Base-by-base conservation (phyloP, 2,329 filamentous ascomycete genomes). In the Westerdykella sp. region DNA sequence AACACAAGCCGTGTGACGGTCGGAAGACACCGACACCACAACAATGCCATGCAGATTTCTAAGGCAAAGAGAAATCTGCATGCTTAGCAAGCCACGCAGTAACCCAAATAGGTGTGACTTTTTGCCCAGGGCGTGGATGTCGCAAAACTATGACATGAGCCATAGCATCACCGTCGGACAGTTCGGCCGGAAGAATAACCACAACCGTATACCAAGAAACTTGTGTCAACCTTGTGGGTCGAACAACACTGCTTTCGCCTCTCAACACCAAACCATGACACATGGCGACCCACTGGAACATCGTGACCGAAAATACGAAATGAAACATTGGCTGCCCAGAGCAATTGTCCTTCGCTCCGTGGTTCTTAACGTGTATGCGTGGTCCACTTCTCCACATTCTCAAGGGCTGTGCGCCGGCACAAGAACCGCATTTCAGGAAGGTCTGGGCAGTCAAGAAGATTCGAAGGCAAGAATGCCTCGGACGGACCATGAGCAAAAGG, bases 221-320 rank as follows among this genome's bases (percentile, higher is more conserved):
- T 60, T 59, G 56, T 54, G 51, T 59, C 43, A 60, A 32, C 30
- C 51, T 55, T 59, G 57, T 62, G 59, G 59, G 56, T 48, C 57
- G 35, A 15, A 30, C 21, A 25, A 46, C 43, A 49, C 53, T 38
- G 49, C 49, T 42, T 47, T 49, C 45, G 45, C 53, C 46, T 55
- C 46, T 43, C 44, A 47, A 37, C 42, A 44, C 42, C 46, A 44
- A 49, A 48, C 57, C 54, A 59, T 62, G 58, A 59, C 49, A 53
- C 53, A 60, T 50, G 37, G 39, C 45, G 54, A 53, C 55, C 57
- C 59, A 62, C 57, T 42, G 34, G 28, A 37, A 43, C 53, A 49
- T 52, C 50, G 37, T 49, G 52, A 54, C 42, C 42, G 37, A 45
- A 44, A 50, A 40, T 41, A 42, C 41, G 34, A 12, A 32, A 14